Conservation (phyloP, 148 eudicot species). For the Rhododendron henanense region DNA sequence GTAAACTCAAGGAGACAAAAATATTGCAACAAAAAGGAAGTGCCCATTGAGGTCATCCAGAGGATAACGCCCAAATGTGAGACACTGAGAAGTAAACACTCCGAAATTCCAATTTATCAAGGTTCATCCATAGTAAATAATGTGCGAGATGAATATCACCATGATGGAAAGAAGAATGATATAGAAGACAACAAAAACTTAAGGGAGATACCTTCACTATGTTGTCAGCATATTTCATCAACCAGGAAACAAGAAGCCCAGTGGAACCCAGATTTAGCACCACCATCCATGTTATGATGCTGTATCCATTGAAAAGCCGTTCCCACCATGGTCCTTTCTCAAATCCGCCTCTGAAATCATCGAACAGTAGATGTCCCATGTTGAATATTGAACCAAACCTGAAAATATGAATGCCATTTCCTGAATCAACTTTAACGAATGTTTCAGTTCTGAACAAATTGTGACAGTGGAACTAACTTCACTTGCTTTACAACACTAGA, state of each 20-base stretch:
- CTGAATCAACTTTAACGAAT: not conserved
- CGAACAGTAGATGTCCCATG: conserved; percentile 67
- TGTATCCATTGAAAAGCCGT: conserved; percentile 85
- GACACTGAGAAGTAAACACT: not conserved
- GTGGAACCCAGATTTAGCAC: conserved; percentile 95
- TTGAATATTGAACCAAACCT: conserved; percentile 93
- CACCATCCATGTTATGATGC: conserved; percentile 82
- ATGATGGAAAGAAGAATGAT: not conserved
- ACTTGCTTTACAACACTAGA: not conserved
- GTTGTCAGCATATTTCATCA: conserved; percentile 98
- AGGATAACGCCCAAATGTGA: not conserved
- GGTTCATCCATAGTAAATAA: not conserved
- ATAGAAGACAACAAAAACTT: not conserved
- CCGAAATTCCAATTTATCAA: not conserved
- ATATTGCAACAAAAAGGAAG: not conserved
- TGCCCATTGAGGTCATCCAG: not conserved
- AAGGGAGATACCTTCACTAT: conserved; percentile 63
- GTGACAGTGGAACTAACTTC: not conserved
- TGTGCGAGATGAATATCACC: not conserved
- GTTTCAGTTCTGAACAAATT: not conserved
- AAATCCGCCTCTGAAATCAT: conserved; percentile 83
- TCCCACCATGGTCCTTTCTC: conserved; percentile 96
- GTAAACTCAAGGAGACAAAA: not conserved
- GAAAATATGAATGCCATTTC: conserved; percentile 12
- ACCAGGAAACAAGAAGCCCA: conserved; percentile 92